Evolutionary conservation across 495 filamentous ascomycete species (phyloP).

Genomic region (Schizothecium vesticola): DNA sequence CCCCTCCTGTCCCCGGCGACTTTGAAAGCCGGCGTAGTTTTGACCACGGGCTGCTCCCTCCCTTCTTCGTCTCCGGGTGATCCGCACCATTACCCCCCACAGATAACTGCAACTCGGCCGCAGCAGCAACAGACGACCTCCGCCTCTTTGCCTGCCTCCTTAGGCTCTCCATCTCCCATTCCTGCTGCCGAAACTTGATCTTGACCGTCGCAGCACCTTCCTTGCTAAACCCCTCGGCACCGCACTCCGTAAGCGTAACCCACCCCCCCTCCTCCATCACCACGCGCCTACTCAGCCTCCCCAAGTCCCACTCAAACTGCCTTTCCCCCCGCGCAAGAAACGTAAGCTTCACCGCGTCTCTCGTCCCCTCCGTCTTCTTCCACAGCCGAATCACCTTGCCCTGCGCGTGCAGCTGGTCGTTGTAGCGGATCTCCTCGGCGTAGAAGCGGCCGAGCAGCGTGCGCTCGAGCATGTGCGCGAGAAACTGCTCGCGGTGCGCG

Average conservation of each 20-base stretch:
- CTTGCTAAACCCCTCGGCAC: neutral
- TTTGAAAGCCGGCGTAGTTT: neutral
- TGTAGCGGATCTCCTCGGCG: slow-evolving; percentile 4
- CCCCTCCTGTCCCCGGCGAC: neutral
- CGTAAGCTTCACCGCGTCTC: neutral
- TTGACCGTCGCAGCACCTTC: neutral
- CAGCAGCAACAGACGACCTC: neutral
- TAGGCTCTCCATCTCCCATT: neutral
- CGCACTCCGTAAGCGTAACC: neutral
- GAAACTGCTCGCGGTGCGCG: slow-evolving; percentile 1
- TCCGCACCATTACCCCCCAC: neutral
- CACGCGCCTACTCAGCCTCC: neutral
- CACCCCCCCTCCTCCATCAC: neutral
- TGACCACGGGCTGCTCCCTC: neutral
- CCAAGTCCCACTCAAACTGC: slow-evolving; percentile 2
- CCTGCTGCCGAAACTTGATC: slow-evolving; percentile 1
- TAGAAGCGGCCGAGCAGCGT: slow-evolving; percentile 4
- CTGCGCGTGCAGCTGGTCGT: slow-evolving; percentile 1
- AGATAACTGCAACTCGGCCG: neutral
- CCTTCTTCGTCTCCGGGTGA: neutral
- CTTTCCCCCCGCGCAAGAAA: slow-evolving; percentile 1
- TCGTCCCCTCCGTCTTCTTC: slow-evolving; percentile 1
- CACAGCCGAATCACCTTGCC: slow-evolving; percentile 5
- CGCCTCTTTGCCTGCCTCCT: neutral
- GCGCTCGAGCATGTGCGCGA: slow-evolving; percentile 3